A percentile compares a stretch with the other conserved stretches of the same genome.
Evolutionary conservation across 1,284 basidiomycete species (phyloP).

Genomic region (Fomitopsis palustris): DNA sequence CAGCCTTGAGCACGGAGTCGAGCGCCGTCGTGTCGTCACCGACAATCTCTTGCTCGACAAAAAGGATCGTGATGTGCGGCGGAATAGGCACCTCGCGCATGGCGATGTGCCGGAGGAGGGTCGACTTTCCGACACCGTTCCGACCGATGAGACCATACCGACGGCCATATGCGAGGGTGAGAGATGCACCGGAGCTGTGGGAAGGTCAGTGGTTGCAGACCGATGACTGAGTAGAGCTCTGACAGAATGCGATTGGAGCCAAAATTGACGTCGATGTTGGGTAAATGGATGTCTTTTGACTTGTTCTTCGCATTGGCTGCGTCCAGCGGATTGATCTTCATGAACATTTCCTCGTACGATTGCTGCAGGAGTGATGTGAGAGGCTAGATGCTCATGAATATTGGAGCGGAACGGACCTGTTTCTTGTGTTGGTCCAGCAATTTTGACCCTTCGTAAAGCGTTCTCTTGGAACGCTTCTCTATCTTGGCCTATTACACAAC

Average conservation of each 20-base stretch:
- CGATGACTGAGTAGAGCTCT: conserved; percentile 23
- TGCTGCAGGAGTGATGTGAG: conserved; percentile 69
- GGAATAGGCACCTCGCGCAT: conserved; percentile 94
- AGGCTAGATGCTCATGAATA: too few relatives aligned
- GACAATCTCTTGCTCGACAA: conserved; percentile 97
- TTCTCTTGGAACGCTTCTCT: conserved; percentile 86
- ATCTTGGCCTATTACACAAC: conserved; percentile 74
- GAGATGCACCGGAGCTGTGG: conserved; percentile 70
- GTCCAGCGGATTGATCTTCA: conserved; percentile 98
- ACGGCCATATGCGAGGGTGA: conserved; percentile 87
- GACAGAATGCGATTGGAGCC: conserved; percentile 91
- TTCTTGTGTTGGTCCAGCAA: conserved; percentile 90
- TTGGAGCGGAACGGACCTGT: conserved; percentile 49
- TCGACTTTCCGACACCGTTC: conserved; percentile 97
- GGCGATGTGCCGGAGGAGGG: conserved; percentile 93
- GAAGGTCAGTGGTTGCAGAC: not conserved
- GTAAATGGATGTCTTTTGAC: conserved; percentile 95
- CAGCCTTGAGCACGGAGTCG: conserved; percentile 93
- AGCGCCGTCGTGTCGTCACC: conserved; percentile 94
- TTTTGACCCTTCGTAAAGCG: conserved; percentile 95
- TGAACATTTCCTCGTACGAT: conserved; percentile 98
- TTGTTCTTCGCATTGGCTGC: conserved; percentile 85
- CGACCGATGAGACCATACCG: conserved; percentile 86
- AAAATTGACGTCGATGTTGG: conserved; percentile 94
- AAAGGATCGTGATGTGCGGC: conserved; percentile 92